Percentiles rank a stretch among this genome's conserved stretches.
Evolutionary conservation across 352 stramenopile genomes (phyloP).

Genomic region (Plasmopara muralis): DNA sequence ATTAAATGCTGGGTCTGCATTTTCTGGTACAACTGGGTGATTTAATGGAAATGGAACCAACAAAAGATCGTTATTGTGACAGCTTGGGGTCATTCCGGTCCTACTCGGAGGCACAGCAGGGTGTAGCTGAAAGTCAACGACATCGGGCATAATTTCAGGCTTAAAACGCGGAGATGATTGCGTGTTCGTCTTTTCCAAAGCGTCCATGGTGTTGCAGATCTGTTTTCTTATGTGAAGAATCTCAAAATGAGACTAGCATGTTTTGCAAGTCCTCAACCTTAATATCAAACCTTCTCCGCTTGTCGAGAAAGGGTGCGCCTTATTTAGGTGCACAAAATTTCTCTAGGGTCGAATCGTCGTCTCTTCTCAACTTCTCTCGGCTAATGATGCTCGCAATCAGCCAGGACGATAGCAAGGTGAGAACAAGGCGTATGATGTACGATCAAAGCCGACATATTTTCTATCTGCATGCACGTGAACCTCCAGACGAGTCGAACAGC

Average conservation of each 20-base stretch:
- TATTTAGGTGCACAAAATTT: conserved; percentile 5
- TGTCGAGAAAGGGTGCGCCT: conserved; percentile 22
- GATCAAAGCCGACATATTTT: conserved; percentile 1
- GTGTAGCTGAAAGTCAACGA: conserved; percentile 9
- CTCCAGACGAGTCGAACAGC: conserved; percentile 5
- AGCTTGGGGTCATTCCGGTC: conserved; percentile 25
- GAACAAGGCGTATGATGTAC: conserved; percentile 4
- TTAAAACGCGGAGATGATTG: conserved; percentile 3
- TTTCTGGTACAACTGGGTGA: conserved; percentile 15
- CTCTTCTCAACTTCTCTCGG: conserved; percentile 23
- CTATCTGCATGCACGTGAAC: conserved; percentile 12
- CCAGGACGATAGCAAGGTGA: conserved; percentile 17
- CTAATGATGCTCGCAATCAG: conserved; percentile 11
- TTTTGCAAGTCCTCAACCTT: conserved; percentile 1
- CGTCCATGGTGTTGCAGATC: conserved; percentile 16
- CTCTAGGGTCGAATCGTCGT: conserved; percentile 3
- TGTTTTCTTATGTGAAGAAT: conserved; percentile 23
- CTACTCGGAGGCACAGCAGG: conserved; percentile 10
- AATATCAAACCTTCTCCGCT: conserved; percentile 21
- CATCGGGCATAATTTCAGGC: conserved; percentile 5
- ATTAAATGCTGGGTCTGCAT: conserved; percentile 3
- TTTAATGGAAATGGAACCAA: conserved; percentile 18
- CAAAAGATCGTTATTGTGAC: conserved; percentile 7
- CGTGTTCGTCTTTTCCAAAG: neutral
- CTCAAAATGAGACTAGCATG: conserved; percentile 22